phyloP scores from a whole-genome alignment of 1,284 basidiomycete genomes.

The Naganishia albida region DNA sequence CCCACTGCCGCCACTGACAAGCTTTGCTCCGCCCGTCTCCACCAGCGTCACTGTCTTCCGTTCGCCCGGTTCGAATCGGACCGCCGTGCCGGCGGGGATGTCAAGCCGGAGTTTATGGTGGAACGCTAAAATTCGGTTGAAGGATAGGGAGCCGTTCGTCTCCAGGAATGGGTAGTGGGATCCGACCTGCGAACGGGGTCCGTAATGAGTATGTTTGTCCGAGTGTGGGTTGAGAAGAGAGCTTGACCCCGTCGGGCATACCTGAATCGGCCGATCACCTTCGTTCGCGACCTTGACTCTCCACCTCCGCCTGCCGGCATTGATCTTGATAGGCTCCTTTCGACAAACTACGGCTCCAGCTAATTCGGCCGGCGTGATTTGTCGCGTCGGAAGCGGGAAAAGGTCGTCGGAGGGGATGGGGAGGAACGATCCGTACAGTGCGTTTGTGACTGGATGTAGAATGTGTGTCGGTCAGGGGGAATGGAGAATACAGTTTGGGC shows the following conservation, averaged over 20 bases:
- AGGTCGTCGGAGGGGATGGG: conserved; percentile 69
- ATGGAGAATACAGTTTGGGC: conserved; percentile 25
- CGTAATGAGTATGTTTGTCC: neutral
- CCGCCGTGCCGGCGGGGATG: conserved; percentile 86
- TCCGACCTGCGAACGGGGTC: conserved; percentile 64
- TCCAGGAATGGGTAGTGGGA: conserved; percentile 95
- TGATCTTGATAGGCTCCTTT: conserved; percentile 72
- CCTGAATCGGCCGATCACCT: conserved; percentile 92
- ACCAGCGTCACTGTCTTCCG: conserved; percentile 80
- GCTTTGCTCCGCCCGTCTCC: conserved; percentile 69
- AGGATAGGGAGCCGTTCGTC: conserved; percentile 76
- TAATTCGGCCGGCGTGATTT: conserved; percentile 60
- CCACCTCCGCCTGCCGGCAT: conserved; percentile 69
- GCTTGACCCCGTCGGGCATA: conserved; percentile 46
- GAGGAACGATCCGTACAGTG: conserved; percentile 90
- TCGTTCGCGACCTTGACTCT: conserved; percentile 81
- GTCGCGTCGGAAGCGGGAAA: conserved; percentile 63
- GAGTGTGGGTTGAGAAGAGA: too few relatives aligned
- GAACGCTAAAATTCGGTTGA: conserved; percentile 78
- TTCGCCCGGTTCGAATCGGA: conserved; percentile 95
- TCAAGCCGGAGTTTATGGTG: conserved; percentile 70
- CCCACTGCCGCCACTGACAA: conserved; percentile 78
- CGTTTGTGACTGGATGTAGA: conserved; percentile 60
- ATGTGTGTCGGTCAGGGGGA: neutral
- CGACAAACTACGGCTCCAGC: conserved; percentile 75